These are phyloP conservation scores for Chiua sp. DNA, from an alignment of 1,284 basidiomycete species.

Conservation along the genomic window DNA sequence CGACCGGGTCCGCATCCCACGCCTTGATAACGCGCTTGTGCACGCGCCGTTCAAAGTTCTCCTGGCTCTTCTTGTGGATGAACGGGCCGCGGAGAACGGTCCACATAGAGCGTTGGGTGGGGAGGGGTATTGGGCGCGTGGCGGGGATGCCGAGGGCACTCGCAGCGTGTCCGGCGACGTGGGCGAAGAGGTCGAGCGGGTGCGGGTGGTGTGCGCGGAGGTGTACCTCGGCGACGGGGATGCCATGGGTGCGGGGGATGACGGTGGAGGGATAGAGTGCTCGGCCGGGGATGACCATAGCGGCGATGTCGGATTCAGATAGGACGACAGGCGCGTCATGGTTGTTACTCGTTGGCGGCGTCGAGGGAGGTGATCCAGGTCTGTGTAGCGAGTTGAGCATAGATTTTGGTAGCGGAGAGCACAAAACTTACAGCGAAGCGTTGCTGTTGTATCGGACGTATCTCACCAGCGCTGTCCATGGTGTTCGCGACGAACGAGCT, in stretches of 20 bases:
- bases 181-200: constrained; percentile 80
- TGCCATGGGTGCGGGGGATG: constrained; percentile 68
- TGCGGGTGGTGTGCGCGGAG: constrained; percentile 78
- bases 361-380: background rate
- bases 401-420: background rate
- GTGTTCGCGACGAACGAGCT: constrained; percentile 19
- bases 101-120: constrained; percentile 82
- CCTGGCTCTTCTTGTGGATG: constrained; percentile 93
- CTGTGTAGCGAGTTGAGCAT: constrained; percentile 4
- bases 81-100: constrained; percentile 91
- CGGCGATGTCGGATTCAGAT: constrained; percentile 53
- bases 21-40: constrained; percentile 91
- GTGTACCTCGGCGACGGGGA: constrained; percentile 87
- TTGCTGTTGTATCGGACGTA: constrained; percentile 23
- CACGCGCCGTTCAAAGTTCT: constrained; percentile 91
- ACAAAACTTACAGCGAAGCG: constrained; percentile 17
- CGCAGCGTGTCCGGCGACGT: constrained; percentile 88
- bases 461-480: constrained; percentile 22
- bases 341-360: background rate
- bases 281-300: constrained; percentile 64
- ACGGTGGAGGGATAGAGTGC: constrained; percentile 55
- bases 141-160: constrained; percentile 85
- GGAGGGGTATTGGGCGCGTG: constrained; percentile 71
- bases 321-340: constrained; percentile 22
- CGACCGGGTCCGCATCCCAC: constrained; percentile 84